Percentiles rank a stretch among this genome's conserved stretches.
Evolutionary conservation across 441 rosid species (phyloP).

Genomic region (Erysimum pusillum): DNA sequence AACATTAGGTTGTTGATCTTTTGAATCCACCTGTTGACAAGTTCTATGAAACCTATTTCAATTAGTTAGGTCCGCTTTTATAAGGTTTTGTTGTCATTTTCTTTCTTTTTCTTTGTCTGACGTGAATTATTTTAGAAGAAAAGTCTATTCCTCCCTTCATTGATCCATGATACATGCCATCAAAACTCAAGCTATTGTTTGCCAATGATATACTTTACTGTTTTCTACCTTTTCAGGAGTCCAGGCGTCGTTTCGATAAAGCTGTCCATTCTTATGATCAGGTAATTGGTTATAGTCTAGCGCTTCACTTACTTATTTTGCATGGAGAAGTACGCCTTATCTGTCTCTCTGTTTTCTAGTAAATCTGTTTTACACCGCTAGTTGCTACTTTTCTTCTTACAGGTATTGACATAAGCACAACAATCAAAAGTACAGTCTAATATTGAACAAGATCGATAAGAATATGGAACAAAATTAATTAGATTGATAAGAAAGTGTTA

Average conservation of each 20-base stretch:
- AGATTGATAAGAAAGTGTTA: constrained; percentile 32
- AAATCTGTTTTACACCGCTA: neutral
- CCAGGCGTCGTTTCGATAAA: constrained; percentile 77
- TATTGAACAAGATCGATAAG: constrained; percentile 80
- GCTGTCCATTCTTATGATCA: constrained; percentile 77
- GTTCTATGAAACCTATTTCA: neutral
- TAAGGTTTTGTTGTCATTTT: neutral
- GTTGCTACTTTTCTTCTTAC: constrained; percentile 24
- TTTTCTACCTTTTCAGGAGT: constrained; percentile 63
- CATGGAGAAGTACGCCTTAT: neutral
- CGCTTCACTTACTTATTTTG: constrained; percentile 16
- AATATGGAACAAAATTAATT: too few relatives aligned
- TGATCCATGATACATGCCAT: constrained; percentile 3
- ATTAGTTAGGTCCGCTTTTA: neutral
- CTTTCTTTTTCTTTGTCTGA: constrained; percentile 1
- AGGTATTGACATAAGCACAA: constrained; percentile 87
- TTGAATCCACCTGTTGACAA: constrained; percentile 18
- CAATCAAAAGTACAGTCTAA: constrained; percentile 83
- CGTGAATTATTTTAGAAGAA: neutral
- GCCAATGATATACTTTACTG: constrained; percentile 10
- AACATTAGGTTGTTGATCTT: constrained; percentile 4
- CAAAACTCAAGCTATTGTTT: constrained; percentile 2
- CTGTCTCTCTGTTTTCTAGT: too few relatives aligned
- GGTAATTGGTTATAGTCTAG: constrained; percentile 52
- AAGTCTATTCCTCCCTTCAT: neutral